phyloP scores from a whole-genome alignment of 192 early-diverging fungal genomes.

The Diversispora epigaea region DNA sequence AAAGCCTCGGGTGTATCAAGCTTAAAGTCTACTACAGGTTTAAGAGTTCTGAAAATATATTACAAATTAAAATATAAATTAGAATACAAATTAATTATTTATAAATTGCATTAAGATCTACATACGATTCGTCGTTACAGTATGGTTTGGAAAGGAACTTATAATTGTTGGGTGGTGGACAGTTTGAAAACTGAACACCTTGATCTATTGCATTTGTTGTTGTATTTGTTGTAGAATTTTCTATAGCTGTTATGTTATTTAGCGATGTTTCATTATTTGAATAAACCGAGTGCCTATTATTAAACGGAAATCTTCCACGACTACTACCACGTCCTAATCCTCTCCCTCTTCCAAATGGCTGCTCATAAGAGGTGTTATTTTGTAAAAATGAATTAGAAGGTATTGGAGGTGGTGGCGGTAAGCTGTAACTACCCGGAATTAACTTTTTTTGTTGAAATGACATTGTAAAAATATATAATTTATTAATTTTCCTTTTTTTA shows the following conservation, averaged over 20 bases:
- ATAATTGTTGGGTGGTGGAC: background rate
- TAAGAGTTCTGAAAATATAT: background rate
- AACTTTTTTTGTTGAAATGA: background rate
- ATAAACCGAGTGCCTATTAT: too few relatives aligned
- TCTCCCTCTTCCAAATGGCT: background rate
- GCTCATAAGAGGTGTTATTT: too few relatives aligned
- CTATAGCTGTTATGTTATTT: too few relatives aligned
- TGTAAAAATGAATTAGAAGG: too few relatives aligned
- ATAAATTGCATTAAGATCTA: background rate
- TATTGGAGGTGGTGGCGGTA: constrained; percentile 3
- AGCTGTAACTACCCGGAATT: background rate
- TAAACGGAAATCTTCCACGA: background rate
- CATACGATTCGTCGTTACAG: constrained; percentile 1
- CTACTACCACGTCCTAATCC: background rate
- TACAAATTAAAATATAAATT: background rate
- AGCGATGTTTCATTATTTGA: too few relatives aligned
- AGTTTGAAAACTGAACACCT: background rate
- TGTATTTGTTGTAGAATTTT: too few relatives aligned
- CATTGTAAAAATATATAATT: background rate
- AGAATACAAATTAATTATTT: background rate
- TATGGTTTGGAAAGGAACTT: background rate
- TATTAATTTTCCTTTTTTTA: background rate
- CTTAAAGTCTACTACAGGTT: constrained; percentile 14
- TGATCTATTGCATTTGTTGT: background rate
- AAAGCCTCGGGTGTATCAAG: constrained; percentile 72